Evolutionary conservation across 306 rosid genomes (phyloP), one percentile per base, ranked within the genome.

Genomic region (Citrullus mucosospermus): DNA sequence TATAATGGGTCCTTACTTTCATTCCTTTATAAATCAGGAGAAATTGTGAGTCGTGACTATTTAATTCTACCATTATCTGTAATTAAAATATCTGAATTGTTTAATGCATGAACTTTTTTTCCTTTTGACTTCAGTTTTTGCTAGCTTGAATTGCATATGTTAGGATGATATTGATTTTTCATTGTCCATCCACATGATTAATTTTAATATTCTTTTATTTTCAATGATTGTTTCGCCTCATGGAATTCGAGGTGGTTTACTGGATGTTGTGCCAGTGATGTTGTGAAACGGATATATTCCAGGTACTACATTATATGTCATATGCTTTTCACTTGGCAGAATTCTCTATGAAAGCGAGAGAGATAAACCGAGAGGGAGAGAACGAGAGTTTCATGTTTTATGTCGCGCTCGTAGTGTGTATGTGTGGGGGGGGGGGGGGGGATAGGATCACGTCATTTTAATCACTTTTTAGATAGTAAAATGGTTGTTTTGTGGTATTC

Each of bases 201-300:
- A 5, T 44, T 44, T 44, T 44, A 78, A 36, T 50, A 54, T 67
- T 32, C 13, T 20, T 66, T 79, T 58, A 56, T 82, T 63, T 72
- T 78, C 92, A 95, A 96, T 95, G 85, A 85, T 95, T 81, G 97
- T 88, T 84, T 89, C 99, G 82, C 99, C 99, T 75, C 97, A 95
- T 85, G 99, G 99, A 83, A 87, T 95, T 25, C 28, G 28, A 25
- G 28, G 28, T 25, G 28, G 1, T 89, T 95, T 81, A 88, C 91
- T 85, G 97, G 99, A 83, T 89, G 91, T 85, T 92, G 92, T 75
- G 92, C 99, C 63, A 87, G 96, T 85, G 97, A 92, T 88, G 91
- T 95, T 75, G 92, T 95, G 83, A 91, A 90, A 79, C 96, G 91
- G 85, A 88, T 93, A 82, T 92, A 85, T 85, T 86, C 84, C 81